Percentiles rank a stretch among this genome's conserved stretches.
phyloP scores from a whole-genome alignment of 2,329 filamentous ascomycete species.

The Aspergillus sergii region DNA sequence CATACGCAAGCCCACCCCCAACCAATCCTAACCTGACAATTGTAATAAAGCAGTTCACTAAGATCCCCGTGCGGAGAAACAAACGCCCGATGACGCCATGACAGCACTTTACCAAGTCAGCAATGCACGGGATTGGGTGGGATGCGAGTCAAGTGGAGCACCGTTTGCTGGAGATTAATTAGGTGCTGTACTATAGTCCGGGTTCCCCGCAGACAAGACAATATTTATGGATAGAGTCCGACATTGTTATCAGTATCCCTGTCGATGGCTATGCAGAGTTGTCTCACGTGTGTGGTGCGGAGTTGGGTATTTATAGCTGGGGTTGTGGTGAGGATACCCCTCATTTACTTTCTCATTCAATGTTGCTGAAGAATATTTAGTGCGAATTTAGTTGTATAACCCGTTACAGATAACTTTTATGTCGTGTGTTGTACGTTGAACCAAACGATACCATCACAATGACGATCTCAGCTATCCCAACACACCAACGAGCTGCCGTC shows the following conservation, averaged over 20 bases:
- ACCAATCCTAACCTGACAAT: not conserved
- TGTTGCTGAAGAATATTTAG: not conserved
- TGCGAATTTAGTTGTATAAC: not conserved
- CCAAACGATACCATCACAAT: not conserved
- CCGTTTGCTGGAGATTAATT: not conserved
- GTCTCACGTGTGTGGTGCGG: not conserved
- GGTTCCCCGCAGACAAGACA: not conserved
- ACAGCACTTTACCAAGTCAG: not conserved
- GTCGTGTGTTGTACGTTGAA: not conserved
- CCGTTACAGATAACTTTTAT: no score
- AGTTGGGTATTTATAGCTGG: not conserved
- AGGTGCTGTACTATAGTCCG: not conserved
- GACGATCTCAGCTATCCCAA: slow-evolving; percentile 3
- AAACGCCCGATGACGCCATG: not conserved
- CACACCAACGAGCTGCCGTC: slow-evolving; percentile 7
- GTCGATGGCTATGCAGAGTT: not conserved
- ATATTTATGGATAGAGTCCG: not conserved
- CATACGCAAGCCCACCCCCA: not conserved
- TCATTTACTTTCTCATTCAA: not conserved
- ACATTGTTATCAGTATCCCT: not conserved
- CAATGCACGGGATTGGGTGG: not conserved
- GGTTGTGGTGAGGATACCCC: not conserved
- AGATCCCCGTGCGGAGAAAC: not conserved
- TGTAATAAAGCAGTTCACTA: not conserved
- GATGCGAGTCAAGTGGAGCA: not conserved